These are phyloP conservation scores for Pugionium dolabratum DNA, from an alignment of 345 rosid genomes.

Conservation along the genomic window DNA sequence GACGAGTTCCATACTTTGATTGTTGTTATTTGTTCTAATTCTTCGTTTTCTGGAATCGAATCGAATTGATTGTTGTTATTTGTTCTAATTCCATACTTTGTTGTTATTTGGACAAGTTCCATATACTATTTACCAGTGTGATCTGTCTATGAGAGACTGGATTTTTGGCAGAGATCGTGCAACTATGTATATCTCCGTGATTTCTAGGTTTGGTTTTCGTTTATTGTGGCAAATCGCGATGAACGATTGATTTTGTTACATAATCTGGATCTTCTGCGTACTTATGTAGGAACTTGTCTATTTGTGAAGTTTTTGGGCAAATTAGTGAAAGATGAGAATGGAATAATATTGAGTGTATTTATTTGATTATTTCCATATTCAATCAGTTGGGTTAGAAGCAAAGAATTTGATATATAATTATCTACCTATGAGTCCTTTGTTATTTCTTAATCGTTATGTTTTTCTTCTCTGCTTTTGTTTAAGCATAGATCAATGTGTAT, in stretches of 20 bases:
- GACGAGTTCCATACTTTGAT: background rate
- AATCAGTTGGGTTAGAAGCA: background rate
- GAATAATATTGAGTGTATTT: background rate
- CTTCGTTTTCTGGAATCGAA: slow-evolving; percentile 1
- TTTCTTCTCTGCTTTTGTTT: too few species aligned
- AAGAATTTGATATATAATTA: background rate
- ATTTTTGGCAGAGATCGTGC: background rate
- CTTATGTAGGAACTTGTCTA: background rate
- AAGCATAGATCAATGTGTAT: too few species aligned
- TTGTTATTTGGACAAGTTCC: too few species aligned
- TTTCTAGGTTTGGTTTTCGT: slow-evolving; percentile 6
- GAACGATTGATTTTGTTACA: too few species aligned
- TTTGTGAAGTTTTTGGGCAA: slow-evolving; percentile 3
- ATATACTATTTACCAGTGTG: background rate
- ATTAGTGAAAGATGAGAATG: background rate
- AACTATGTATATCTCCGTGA: background rate
- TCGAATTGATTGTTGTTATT: slow-evolving; percentile 1
- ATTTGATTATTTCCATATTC: background rate
- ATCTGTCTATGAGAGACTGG: slow-evolving; percentile 17
- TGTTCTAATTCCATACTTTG: too few species aligned
- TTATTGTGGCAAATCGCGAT: background rate
- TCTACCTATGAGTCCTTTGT: background rate
- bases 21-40: slow-evolving; percentile 8
- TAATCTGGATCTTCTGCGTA: background rate
- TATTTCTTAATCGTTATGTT: background rate